These are phyloP conservation scores for Centrapalus pauciflorus DNA, from an alignment of 129 eudicot genomes.

Conservation along the genomic window DNA sequence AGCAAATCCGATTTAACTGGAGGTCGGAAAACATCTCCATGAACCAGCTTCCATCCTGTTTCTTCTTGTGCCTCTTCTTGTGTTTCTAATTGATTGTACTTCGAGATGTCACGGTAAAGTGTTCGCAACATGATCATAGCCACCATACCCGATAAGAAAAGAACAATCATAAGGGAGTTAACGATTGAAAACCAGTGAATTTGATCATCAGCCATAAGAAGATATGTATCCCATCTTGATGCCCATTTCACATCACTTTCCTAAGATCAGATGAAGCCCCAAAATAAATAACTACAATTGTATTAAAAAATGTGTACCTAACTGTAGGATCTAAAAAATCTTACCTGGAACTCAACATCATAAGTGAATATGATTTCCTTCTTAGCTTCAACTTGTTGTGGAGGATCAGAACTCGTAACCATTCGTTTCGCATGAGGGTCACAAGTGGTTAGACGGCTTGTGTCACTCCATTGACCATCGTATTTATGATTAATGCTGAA, in stretches of 20 bases:
- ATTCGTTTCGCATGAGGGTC: constrained; percentile 43
- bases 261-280: constrained; percentile 6
- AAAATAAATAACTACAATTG: not conserved
- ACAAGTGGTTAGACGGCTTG: constrained; percentile 42
- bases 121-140: constrained; percentile 56
- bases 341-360: constrained; percentile 58
- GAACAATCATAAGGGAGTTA: constrained; percentile 60
- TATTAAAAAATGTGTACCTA: not conserved
- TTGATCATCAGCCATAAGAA: constrained; percentile 33
- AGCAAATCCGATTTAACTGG: constrained; percentile 48
- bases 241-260: constrained; percentile 47
- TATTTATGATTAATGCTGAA: constrained; percentile 50
- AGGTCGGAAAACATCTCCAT: constrained; percentile 53
- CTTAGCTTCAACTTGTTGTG: constrained; percentile 49
- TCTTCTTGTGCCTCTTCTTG: constrained; percentile 57
- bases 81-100: constrained; percentile 52
- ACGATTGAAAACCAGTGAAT: constrained; percentile 47
- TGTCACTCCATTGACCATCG: constrained; percentile 37
- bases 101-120: constrained; percentile 55
- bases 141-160: constrained; percentile 57
- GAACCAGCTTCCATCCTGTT: constrained; percentile 61
- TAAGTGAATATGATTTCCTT: constrained; percentile 61
- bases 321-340: too few relatives aligned
- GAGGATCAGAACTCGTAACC: constrained; percentile 34
- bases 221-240: constrained; percentile 50